Evolutionary conservation across 1,139 yeast genomes (phyloP).

Genomic region (Candida dubliniensis): DNA sequence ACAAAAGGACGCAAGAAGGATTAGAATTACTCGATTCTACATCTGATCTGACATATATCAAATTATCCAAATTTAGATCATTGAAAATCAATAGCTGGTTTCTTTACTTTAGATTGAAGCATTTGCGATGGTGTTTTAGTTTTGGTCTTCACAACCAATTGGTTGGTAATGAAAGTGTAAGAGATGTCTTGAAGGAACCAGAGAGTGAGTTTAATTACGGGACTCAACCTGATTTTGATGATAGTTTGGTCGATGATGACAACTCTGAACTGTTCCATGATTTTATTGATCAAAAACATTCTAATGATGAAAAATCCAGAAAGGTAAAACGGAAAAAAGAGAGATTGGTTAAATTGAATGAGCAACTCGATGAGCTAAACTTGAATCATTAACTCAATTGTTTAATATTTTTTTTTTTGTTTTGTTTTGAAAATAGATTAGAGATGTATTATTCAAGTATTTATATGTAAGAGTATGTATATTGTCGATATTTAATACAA

Average conservation of each 20-base stretch:
- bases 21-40: conserved; percentile 38
- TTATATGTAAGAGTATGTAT: not conserved
- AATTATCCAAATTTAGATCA: conserved; percentile 54
- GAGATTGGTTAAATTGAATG: conserved; percentile 32
- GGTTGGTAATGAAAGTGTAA: conserved; percentile 48
- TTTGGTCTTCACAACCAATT: conserved; percentile 65
- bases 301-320: conserved; percentile 31
- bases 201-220: conserved; percentile 37
- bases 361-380: conserved; percentile 28
- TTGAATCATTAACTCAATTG: not conserved
- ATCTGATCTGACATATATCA: conserved; percentile 49
- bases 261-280: conserved; percentile 17
- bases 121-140: conserved; percentile 71
- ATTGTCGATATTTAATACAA: not conserved
- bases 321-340: conserved; percentile 36
- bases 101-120: conserved; percentile 59
- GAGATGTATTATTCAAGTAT: not conserved
- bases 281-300: conserved; percentile 19
- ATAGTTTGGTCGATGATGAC: conserved; percentile 14
- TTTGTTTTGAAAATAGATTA: not conserved
- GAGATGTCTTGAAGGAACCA: conserved; percentile 46
- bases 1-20: conserved; percentile 39
- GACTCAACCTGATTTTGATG: conserved; percentile 14
- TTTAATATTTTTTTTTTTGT: no score
- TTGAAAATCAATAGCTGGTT: conserved; percentile 69